Percentiles rank a stretch among this genome's conserved stretches.
Conservation (phyloP, 108 stramenopile genomes). For the Mayamaea pseudoterrestris region DNA sequence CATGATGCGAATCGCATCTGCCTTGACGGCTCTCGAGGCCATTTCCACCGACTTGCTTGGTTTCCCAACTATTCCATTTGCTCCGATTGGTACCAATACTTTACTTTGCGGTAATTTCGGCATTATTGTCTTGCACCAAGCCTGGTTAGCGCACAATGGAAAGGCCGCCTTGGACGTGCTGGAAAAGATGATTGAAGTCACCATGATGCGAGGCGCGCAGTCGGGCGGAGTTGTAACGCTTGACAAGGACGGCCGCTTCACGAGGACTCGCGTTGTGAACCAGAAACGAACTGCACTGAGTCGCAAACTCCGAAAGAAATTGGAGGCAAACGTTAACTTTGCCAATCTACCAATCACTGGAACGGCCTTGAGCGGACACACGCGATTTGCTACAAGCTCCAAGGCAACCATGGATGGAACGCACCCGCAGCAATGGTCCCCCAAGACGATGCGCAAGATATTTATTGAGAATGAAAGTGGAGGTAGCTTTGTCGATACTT, state of each 20-base stretch:
- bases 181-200: slow-evolving; percentile 67
- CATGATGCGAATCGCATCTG: slow-evolving; percentile 28
- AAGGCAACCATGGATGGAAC: slow-evolving; percentile 65
- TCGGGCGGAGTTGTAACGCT: slow-evolving; percentile 60
- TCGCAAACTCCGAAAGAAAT: slow-evolving; percentile 26
- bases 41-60: slow-evolving; percentile 47
- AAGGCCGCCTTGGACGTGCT: slow-evolving; percentile 47
- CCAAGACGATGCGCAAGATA: slow-evolving; percentile 13
- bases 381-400: slow-evolving; percentile 62
- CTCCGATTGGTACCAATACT: neutral
- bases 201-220: slow-evolving; percentile 85
- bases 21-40: slow-evolving; percentile 48
- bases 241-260: slow-evolving; percentile 1
- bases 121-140: slow-evolving; percentile 49
- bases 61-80: slow-evolving; percentile 4
- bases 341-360: neutral
- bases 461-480: too few relatives aligned
- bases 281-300: slow-evolving; percentile 63
- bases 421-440: slow-evolving; percentile 70
- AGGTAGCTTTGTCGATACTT: too few relatives aligned
- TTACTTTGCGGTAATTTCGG: slow-evolving; percentile 78
- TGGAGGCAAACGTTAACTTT: slow-evolving; percentile 15
- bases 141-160: slow-evolving; percentile 44
- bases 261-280: slow-evolving; percentile 53
- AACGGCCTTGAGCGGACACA: slow-evolving; percentile 50